Percentiles rank a stretch among this genome's conserved stretches.
Evolutionary conservation across 169 alveolate genomes (phyloP).

Genomic region (Amoebophrya sp.): DNA sequence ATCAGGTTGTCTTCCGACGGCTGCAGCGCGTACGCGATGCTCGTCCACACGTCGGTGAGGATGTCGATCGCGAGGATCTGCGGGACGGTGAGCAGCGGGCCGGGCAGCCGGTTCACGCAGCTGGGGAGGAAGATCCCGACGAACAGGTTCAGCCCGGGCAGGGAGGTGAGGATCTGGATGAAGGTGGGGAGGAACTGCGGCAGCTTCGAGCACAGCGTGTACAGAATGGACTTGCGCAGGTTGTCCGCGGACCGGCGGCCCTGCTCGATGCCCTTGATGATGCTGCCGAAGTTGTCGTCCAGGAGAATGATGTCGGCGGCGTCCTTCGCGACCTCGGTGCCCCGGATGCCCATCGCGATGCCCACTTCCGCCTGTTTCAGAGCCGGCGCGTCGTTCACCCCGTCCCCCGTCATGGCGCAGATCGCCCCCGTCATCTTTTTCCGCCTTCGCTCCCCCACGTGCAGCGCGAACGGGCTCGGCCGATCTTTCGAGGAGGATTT

Average conservation of each 20-base stretch:
- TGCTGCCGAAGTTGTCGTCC: slow-evolving; percentile 67
- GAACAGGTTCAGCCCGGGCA: slow-evolving; percentile 16
- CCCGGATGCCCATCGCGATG: slow-evolving; percentile 97
- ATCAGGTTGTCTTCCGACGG: slow-evolving; percentile 19
- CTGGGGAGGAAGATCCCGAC: slow-evolving; percentile 12
- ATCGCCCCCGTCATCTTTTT: slow-evolving; percentile 35
- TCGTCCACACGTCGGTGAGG: slow-evolving; percentile 26
- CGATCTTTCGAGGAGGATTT: not conserved
- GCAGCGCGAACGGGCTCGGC: not conserved
- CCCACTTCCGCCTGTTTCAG: slow-evolving; percentile 95
- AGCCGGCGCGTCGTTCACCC: slow-evolving; percentile 99
- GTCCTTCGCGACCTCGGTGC: slow-evolving; percentile 83
- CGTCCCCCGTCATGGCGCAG: slow-evolving; percentile 94
- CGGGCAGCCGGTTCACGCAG: not conserved
- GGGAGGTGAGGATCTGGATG: slow-evolving; percentile 18
- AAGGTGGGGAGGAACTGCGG: slow-evolving; percentile 27
- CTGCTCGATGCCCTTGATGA: slow-evolving; percentile 60
- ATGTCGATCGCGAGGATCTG: not conserved
- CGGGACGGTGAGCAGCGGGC: not conserved
- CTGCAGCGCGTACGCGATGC: slow-evolving; percentile 24
- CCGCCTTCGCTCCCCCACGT: not conserved
- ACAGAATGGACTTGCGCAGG: slow-evolving; percentile 36
- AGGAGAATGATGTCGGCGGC: slow-evolving; percentile 68
- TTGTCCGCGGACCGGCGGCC: slow-evolving; percentile 66
- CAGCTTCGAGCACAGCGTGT: slow-evolving; percentile 27